Evolutionary conservation across 352 stramenopile species (phyloP).

Genomic region (Pythium monospermum): DNA sequence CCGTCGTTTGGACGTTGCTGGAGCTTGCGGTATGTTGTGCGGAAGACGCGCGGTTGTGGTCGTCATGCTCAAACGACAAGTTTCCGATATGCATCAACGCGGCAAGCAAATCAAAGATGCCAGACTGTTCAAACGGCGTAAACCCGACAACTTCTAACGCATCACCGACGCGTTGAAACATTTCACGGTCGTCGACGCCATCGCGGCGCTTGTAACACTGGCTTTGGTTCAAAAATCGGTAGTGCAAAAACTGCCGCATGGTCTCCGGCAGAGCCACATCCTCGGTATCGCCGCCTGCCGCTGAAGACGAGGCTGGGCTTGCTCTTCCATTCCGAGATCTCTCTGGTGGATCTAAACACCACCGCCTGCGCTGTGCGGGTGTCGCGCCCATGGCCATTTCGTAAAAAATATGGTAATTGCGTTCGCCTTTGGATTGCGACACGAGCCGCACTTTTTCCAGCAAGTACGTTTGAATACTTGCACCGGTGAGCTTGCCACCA

Average conservation of each 20-base stretch:
- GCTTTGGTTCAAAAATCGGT: slow-evolving; percentile 84
- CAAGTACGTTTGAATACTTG: slow-evolving; percentile 91
- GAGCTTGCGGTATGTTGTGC: too few species aligned
- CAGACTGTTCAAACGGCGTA: slow-evolving; percentile 56
- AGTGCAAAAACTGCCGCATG: slow-evolving; percentile 59
- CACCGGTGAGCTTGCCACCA: slow-evolving; percentile 63
- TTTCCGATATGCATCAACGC: slow-evolving; percentile 89
- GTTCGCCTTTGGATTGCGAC: slow-evolving; percentile 73
- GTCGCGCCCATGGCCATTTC: slow-evolving; percentile 68
- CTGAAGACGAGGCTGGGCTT: too few species aligned
- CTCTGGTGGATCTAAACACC: slow-evolving; percentile 54
- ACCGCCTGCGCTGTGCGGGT: slow-evolving; percentile 42
- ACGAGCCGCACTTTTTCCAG: slow-evolving; percentile 92
- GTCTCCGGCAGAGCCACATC: slow-evolving; percentile 35
- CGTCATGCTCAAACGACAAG: slow-evolving; percentile 80
- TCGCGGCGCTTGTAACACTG: slow-evolving; percentile 78
- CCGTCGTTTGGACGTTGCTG: slow-evolving; percentile 24
- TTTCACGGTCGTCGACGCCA: slow-evolving; percentile 64
- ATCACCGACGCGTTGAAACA: slow-evolving; percentile 74
- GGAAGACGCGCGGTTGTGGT: slow-evolving; percentile 41
- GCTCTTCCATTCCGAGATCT: slow-evolving; percentile 26
- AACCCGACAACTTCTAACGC: slow-evolving; percentile 86
- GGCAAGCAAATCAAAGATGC: slow-evolving; percentile 79
- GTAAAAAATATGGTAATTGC: slow-evolving; percentile 89
- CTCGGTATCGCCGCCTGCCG: slow-evolving; percentile 36